These are phyloP conservation scores for Colletotrichum cordylinicola DNA, from an alignment of 2,329 filamentous ascomycete species.

Conservation along the genomic window DNA sequence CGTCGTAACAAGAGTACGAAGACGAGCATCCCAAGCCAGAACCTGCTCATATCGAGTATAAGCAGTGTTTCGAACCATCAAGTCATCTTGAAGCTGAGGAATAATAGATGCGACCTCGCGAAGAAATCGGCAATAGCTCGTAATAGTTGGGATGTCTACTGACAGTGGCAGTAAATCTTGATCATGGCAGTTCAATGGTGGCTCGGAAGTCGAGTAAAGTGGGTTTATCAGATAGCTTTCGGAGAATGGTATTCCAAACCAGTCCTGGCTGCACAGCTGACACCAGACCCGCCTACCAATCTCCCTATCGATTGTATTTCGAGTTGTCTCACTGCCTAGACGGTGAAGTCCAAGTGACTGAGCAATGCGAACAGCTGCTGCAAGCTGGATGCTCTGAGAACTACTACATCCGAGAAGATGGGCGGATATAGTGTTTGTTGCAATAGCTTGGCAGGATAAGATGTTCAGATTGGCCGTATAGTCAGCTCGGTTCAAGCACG, in stretches of 20 bases:
- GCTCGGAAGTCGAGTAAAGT: slow-evolving; percentile 35
- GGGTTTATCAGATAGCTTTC: slow-evolving; percentile 32
- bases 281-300: neutral
- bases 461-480: neutral
- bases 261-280: neutral
- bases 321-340: slow-evolving; percentile 30
- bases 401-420: slow-evolving; percentile 54
- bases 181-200: slow-evolving; percentile 40
- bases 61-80: slow-evolving; percentile 35
- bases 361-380: slow-evolving; percentile 50
- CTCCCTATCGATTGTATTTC: neutral
- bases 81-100: slow-evolving; percentile 36
- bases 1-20: slow-evolving; percentile 33
- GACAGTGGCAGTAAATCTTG: slow-evolving; percentile 27
- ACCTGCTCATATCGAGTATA: slow-evolving; percentile 42
- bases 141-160: slow-evolving; percentile 27
- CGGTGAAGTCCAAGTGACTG: slow-evolving; percentile 52
- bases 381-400: slow-evolving; percentile 49
- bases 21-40: slow-evolving; percentile 35
- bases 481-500: neutral
- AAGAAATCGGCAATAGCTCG: slow-evolving; percentile 33
- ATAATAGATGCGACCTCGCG: slow-evolving; percentile 37
- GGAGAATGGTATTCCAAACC: neutral
- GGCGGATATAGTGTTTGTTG: slow-evolving; percentile 28
- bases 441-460: neutral